Evolutionary conservation across 2,329 filamentous ascomycete genomes (phyloP).

Genomic region (Fusarium staphyleae): DNA sequence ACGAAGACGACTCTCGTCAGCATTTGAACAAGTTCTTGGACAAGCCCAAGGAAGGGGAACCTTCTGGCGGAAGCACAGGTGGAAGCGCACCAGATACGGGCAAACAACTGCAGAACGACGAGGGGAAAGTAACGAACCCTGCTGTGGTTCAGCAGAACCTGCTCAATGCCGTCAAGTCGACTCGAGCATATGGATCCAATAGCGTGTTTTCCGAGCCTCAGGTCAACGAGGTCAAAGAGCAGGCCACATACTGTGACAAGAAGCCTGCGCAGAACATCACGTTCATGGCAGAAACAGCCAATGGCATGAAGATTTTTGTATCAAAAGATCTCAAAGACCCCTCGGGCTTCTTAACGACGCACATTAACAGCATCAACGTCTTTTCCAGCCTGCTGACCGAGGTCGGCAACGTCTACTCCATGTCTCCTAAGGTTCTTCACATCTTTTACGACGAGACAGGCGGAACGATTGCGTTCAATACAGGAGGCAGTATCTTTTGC

Average conservation of each 20-base stretch:
- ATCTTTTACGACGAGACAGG: constrained; percentile 85
- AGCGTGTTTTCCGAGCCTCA: constrained; percentile 75
- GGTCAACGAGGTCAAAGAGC: constrained; percentile 78
- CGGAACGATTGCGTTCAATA: constrained; percentile 91
- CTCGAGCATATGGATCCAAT: constrained; percentile 77
- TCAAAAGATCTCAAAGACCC: constrained; percentile 60
- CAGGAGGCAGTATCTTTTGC: constrained; percentile 86
- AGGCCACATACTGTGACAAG: constrained; percentile 85
- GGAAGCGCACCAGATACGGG: constrained; percentile 3
- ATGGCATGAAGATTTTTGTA: constrained; percentile 78
- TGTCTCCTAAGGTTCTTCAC: constrained; percentile 74
- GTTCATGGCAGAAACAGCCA: constrained; percentile 72
- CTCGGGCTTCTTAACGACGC: constrained; percentile 63
- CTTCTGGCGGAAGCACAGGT: constrained; percentile 22
- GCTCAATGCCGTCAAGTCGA: constrained; percentile 78
- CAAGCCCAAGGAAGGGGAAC: constrained; percentile 37
- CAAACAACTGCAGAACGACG: constrained; percentile 46
- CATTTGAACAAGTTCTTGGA: constrained; percentile 55
- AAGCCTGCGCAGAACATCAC: constrained; percentile 75
- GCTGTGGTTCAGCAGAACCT: constrained; percentile 73
- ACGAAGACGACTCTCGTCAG: constrained; percentile 51
- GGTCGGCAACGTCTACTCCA: constrained; percentile 73
- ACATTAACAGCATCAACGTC: constrained; percentile 68
- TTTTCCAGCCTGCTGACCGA: constrained; percentile 76
- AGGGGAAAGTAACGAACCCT: constrained; percentile 65